Evolutionary conservation across 805 yeast genomes (phyloP), one percentile per base, ranked within the genome.

Genomic region (Tanozyma kutaoensis): DNA sequence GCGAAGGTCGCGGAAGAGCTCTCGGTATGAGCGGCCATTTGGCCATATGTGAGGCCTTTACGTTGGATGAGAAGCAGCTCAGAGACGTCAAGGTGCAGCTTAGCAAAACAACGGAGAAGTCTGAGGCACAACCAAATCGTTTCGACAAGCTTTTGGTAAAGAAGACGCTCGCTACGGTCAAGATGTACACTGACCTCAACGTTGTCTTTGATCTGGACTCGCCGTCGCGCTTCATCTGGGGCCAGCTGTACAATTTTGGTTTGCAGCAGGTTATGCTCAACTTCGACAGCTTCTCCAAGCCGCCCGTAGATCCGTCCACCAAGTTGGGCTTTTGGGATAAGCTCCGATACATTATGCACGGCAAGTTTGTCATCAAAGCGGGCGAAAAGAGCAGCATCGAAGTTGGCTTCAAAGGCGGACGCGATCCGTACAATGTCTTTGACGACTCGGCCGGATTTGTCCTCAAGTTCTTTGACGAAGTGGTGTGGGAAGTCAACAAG

Each of bases 261-360:
- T 66, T 86, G 17, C 84, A 82, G 37, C 86, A 82, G 37, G 62
- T 76, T 2, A 77, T 80, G 73, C 55, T 72, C 29, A 76, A 71
- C 30, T 66, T 86, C 33, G 94, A 85, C 40, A 73, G 76, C 24
- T 81, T 86, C 44, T 73, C 93, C 1, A 86, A 88, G 46, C 93
- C 95, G 0, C 94, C 93, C 0, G 53, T 79, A 11, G 97, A 86
- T 46, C 86, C 86, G 0, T 81, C 95, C 2, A 66, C 71, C 3
- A 78, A 77, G 38, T 53, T 84, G 10, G 97, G 97, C 1, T 75
- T 85, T 38, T 86, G 97, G 97, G 97, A 86, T 50, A 88, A 85
- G 46, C 50, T 84, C 15, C 56, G 95, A 26, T 62, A 74, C 16
- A 60, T 77, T 11, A 55, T 84, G 39, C 96, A 86, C 53, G 93